Base-by-base conservation (phyloP, 2,329 filamentous ascomycete species). In the Coniochaeta hoffmannii region DNA sequence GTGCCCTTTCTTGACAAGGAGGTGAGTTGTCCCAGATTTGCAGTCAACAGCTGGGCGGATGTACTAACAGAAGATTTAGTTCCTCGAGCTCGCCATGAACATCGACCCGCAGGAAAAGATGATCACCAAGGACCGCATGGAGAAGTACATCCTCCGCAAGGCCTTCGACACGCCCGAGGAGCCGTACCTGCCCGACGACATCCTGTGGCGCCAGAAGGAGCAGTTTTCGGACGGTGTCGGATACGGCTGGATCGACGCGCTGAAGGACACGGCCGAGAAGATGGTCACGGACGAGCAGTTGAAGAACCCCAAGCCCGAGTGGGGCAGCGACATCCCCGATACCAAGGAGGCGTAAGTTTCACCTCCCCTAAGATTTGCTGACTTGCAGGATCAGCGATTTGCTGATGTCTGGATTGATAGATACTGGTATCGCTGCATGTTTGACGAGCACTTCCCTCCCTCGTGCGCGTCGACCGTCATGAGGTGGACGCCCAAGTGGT, bases 181-280 rank as follows among this genome's bases (percentile, higher is more conserved):
- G 71, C 86, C 94, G 10, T 99, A 97, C 76, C 84, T 99, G n/a
- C 94, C 95, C 8, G 87, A 96, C 17, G 85, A 92, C 71, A 99
- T 99, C 64, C 85, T 99, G 56, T 99, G 90, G 89, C 83, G 95
- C 69, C 95, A 99, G 76, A 99, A 99, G 85, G 94, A 99, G 78
- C 94, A 99, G 76, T 99, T 99, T 79, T 95, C 88, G 57, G 95
- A 99, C 67, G 95, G 94, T 70, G 94, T 99, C 56, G 94, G 94
- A 56, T 99, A 99, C 76, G 92, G 94, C 60, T 99, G 94, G 94
- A 99, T 99, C 69, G 94, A 99, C 68, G 89, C 87, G 7, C 84
- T 99, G 66, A 97, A 97, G 81, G 94, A 97, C 74, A 89, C 88
- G 67, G 94, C 94, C 32, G 91, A 95, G 75, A 72, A 86, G 61